phyloP scores from a whole-genome alignment of 495 filamentous ascomycete genomes.

The Rostrohypoxylon terebratum region DNA sequence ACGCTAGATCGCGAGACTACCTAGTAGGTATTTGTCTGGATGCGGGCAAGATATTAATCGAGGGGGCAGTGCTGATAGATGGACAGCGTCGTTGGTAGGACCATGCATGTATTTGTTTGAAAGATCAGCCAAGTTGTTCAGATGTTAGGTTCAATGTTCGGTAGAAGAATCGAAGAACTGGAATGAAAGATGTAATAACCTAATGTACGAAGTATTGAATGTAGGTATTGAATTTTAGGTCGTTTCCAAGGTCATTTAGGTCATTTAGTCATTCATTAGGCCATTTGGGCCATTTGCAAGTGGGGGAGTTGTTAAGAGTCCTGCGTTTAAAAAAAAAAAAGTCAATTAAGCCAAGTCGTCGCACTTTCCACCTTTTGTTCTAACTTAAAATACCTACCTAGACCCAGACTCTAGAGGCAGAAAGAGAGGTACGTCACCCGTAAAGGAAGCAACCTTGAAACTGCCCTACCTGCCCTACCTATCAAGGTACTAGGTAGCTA shows the following conservation, averaged over 20 bases:
- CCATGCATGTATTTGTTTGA: background rate
- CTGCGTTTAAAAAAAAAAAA: background rate
- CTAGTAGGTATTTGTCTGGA: too few species aligned
- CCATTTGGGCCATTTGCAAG: background rate
- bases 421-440: conserved; percentile 33
- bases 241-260: too few species aligned
- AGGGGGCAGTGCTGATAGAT: background rate
- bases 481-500: conserved; percentile 1
- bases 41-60: background rate
- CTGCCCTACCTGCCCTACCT: background rate
- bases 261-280: too few species aligned
- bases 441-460: background rate
- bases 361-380: conserved; percentile 15
- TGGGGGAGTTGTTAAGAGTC: background rate
- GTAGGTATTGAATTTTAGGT: background rate
- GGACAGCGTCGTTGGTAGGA: conserved; percentile 18
- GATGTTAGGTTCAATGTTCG: background rate
- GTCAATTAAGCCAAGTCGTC: conserved; percentile 19
- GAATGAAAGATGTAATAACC: background rate
- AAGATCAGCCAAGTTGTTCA: background rate
- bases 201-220: too few species aligned
- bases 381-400: too few species aligned
- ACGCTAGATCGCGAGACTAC: conserved; percentile 1
- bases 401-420: conserved; percentile 36
- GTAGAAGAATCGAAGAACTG: background rate